phyloP scores from a whole-genome alignment of 257 asterid genomes.

The Solanum megistacrolobum region DNA sequence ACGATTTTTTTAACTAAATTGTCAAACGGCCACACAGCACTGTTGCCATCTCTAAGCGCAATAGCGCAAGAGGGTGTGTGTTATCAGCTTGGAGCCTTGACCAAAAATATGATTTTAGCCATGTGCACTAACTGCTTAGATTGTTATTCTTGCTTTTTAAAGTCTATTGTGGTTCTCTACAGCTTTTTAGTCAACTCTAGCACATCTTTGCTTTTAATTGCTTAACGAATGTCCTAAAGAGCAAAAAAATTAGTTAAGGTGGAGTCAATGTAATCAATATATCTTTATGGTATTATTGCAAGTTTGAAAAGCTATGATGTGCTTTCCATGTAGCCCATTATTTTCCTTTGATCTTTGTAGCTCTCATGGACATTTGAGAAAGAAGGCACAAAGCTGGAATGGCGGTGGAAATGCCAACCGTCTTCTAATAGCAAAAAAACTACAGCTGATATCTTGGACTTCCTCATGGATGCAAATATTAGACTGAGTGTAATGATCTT shows the following conservation, averaged over 20 bases:
- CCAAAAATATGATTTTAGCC: not conserved
- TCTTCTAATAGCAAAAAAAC: constrained; percentile 42
- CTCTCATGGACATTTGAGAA: constrained; percentile 88
- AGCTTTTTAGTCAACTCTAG: not conserved
- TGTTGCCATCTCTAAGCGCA: not conserved
- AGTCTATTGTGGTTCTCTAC: not conserved
- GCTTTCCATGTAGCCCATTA: not conserved
- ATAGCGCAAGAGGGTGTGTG: not conserved
- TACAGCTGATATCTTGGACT: constrained; percentile 67
- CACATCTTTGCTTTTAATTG: not conserved
- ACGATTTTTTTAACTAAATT: not conserved
- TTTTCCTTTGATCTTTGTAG: constrained; percentile 24
- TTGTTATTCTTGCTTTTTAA: not conserved
- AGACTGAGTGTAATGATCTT: constrained; percentile 69
- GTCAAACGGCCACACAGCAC: not conserved
- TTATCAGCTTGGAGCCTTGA: not conserved
- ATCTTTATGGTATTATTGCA: not conserved
- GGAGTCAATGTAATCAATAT: not conserved
- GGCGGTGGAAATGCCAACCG: constrained; percentile 95
- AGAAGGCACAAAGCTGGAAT: constrained; percentile 84
- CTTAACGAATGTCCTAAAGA: not conserved
- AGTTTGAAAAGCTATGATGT: not conserved
- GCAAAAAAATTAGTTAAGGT: not conserved
- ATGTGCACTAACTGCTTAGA: not conserved
- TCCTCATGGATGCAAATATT: constrained; percentile 90